Evolutionary conservation across 176 grass and related monocot genomes (phyloP).

Genomic region (Rhynchospora pubera): DNA sequence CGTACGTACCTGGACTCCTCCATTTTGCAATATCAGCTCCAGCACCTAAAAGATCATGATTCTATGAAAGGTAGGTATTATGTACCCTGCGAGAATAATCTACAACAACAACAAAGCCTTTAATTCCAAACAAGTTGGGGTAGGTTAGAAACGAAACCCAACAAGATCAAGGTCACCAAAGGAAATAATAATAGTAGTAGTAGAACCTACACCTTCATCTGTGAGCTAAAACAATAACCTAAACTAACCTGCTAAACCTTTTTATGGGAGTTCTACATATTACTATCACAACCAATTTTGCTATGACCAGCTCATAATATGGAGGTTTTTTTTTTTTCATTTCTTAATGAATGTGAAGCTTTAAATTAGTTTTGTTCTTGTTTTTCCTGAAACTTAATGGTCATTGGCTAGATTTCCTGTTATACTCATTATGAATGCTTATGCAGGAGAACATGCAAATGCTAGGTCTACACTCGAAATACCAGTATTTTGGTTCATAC

Average conservation of each 20-base stretch:
- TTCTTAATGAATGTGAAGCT: neutral
- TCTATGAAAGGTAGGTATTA: constrained; percentile 65
- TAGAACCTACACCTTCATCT: no score
- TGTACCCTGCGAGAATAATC: neutral
- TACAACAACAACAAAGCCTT: neutral
- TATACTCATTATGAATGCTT: neutral
- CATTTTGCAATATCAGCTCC: constrained; percentile 82
- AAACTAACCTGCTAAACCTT: neutral
- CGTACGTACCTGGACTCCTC: constrained; percentile 81
- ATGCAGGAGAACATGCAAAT: constrained; percentile 61
- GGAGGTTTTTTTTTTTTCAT: neutral
- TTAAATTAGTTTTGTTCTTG: neutral
- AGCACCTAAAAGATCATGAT: constrained; percentile 41
- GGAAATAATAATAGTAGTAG: no score
- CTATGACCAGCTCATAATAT: neutral
- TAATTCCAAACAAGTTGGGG: no score
- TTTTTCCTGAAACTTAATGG: neutral
- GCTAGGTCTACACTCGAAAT: constrained; percentile 77
- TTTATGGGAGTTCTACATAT: neutral
- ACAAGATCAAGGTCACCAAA: no score
- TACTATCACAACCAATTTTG: neutral
- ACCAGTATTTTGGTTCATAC: constrained; percentile 98
- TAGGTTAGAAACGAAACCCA: no score
- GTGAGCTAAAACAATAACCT: no score
- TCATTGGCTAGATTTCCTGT: neutral